These are phyloP conservation scores for Multifurca ochricompacta DNA, from an alignment of 768 basidiomycete species.

Conservation along the genomic window DNA sequence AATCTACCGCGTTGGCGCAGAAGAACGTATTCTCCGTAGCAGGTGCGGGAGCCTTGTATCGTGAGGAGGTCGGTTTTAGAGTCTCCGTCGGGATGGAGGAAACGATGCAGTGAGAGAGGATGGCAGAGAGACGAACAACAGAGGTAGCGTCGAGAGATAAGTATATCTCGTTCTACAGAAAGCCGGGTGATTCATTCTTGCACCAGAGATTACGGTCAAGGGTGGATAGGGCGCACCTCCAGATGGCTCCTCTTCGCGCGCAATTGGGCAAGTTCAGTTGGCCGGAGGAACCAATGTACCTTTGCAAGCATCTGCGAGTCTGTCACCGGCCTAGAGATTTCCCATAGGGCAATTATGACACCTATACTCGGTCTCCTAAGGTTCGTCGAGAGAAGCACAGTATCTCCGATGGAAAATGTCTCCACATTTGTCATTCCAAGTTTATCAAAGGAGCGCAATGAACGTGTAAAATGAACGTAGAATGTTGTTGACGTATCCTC, in stretches of 20 bases:
- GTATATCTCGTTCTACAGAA: constrained; percentile 82
- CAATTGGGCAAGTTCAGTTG: constrained; percentile 50
- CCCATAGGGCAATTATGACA: constrained; percentile 67
- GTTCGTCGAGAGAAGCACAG: constrained; percentile 48
- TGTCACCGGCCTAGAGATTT: constrained; percentile 33
- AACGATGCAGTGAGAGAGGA: constrained; percentile 21
- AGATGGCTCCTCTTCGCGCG: constrained; percentile 53
- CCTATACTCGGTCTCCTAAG: constrained; percentile 51
- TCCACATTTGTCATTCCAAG: constrained; percentile 17
- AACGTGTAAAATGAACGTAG: constrained; percentile 9
- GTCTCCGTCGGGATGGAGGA: constrained; percentile 17
- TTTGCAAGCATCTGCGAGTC: constrained; percentile 43
- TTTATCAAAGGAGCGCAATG: background rate
- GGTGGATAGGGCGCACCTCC: constrained; percentile 36
- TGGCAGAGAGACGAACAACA: constrained; percentile 11
- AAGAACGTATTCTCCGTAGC: background rate
- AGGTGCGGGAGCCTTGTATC: constrained; percentile 8
- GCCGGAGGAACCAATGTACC: constrained; percentile 72
- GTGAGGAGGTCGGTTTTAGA: constrained; percentile 1
- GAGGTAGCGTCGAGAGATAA: constrained; percentile 32
- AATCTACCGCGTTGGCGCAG: constrained; percentile 13
- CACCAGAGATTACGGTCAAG: background rate
- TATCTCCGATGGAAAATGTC: constrained; percentile 53
- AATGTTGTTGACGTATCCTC: constrained; percentile 8
- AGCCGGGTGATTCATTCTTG: background rate